Conservation (phyloP, 345 rosid genomes). For the Crucihimalaya himalaica region DNA sequence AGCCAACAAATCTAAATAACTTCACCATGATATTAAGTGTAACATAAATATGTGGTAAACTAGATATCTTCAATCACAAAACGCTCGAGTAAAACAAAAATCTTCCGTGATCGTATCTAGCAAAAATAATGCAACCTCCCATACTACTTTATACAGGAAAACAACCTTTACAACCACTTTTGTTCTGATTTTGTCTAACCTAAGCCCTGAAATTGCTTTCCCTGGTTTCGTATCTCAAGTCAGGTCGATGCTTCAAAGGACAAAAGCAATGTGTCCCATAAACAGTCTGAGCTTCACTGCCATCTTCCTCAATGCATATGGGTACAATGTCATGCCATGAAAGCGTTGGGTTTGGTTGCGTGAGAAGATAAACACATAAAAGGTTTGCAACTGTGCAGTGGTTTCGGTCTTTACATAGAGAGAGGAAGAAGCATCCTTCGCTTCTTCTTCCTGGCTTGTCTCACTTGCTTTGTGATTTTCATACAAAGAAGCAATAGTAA, state of each 20-base stretch:
- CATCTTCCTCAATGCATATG: conserved; percentile 15
- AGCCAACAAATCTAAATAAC: not conserved
- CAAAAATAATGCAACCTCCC: conserved; percentile 7
- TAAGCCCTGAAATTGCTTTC: not conserved
- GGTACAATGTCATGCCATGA: not conserved
- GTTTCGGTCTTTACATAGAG: conserved; percentile 59
- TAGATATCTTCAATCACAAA: conserved; percentile 3
- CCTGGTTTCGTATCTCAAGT: conserved; percentile 12
- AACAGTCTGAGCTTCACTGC: conserved; percentile 8
- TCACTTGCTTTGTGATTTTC: conserved; percentile 84
- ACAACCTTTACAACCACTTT: not conserved
- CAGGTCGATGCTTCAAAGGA: conserved; percentile 5
- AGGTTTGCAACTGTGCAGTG: not conserved
- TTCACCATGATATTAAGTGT: not conserved
- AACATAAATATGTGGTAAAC: not conserved
- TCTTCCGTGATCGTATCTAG: not conserved
- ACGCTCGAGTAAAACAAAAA: not conserved
- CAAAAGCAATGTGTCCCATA: conserved; percentile 5
- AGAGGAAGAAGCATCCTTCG: conserved; percentile 98
- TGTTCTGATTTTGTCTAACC: conserved; percentile 1
- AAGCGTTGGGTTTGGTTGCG: conserved; percentile 2
- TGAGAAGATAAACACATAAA: conserved; percentile 30
- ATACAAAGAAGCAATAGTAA: conserved; percentile 78
- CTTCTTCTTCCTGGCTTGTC: conserved; percentile 80
- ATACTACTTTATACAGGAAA: conserved; percentile 14